Conservation (phyloP, 139 green algal species). For the Micractinium conductrix region DNA sequence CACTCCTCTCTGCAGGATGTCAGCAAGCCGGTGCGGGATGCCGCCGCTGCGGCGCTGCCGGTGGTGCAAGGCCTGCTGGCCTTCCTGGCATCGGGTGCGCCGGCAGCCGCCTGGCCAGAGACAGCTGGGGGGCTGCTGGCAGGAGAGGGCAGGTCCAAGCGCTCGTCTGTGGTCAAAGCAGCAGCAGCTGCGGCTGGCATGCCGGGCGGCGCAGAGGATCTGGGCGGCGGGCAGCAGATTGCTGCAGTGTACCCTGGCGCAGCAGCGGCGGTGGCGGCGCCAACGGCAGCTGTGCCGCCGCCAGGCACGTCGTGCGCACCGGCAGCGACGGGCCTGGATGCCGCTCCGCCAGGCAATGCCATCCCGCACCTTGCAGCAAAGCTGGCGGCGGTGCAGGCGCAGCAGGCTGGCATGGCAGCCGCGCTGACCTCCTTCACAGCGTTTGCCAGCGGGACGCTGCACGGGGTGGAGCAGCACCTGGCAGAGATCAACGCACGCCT, state of each 20-base stretch:
- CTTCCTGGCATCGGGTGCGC: not conserved
- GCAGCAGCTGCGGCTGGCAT: not conserved
- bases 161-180: not conserved
- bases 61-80: not conserved
- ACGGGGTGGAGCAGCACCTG: conserved; percentile 16
- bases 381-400: not conserved
- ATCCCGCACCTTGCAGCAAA: not conserved
- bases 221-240: not conserved
- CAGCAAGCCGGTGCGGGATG: conserved; percentile 23
- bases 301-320: not conserved
- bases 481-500: not conserved
- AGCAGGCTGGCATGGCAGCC: conserved; percentile 9
- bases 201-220: not conserved
- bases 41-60: not conserved
- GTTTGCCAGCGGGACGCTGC: not conserved
- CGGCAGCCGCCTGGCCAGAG: not conserved
- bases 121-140: not conserved
- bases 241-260: not conserved
- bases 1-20: too few species aligned
- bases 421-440: not conserved
- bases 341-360: not conserved
- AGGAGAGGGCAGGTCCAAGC: not conserved
- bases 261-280: not conserved
- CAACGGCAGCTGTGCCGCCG: not conserved
- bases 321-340: not conserved